Evolutionary conservation across 2,329 filamentous ascomycete genomes (phyloP), one percentile per base, ranked within the genome.

Genomic region (Leptographium wingfieldii): DNA sequence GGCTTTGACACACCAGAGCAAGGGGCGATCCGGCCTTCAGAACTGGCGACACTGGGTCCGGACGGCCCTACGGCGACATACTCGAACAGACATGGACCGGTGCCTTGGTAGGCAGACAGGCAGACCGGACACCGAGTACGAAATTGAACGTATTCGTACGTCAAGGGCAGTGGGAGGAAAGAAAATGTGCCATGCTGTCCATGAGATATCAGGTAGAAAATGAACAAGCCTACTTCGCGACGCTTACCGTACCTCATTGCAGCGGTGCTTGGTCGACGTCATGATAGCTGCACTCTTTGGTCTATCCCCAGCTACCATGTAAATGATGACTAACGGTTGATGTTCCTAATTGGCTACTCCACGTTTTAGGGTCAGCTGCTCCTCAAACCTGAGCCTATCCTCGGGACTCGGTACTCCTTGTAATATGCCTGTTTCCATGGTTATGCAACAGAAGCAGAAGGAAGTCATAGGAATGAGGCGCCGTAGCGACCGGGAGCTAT

Each of bases 11-110:
- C 63, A 4, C 46, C 68, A 1, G 69, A 70, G 38, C 53, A 63
- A n/a, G 72, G 69, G 0, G 69, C 71, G 1, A 59, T 65, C 52
- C 63, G 66, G 46, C 63, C 71, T 22, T 67, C 70, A 3, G 63
- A 70, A 48, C 61, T 73, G 62, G 71, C 71, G 0, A 69, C 67
- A 12, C 35, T 68, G 14, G 64, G 61, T 1, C 59, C 66, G 5
- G 68, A 69, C 52, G 71, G 71, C 0, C 67, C 69, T 3, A 70
- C 66, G 0, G 67, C 59, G 12, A 73, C 69, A 0, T 67, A 68
- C 5, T 68, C 66, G 16, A 64, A 69, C 54, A 56, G 59, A 2
- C 52, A 69, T 5, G 69, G 68, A 7, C 5, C 56, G 14, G 49
- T 65, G 7, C 35, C 54, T 38, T 65, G 64, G 64, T 65, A 62